These are phyloP conservation scores for Herpetospermum pedunculosum DNA, from an alignment of 306 rosid genomes.

Conservation along the genomic window DNA sequence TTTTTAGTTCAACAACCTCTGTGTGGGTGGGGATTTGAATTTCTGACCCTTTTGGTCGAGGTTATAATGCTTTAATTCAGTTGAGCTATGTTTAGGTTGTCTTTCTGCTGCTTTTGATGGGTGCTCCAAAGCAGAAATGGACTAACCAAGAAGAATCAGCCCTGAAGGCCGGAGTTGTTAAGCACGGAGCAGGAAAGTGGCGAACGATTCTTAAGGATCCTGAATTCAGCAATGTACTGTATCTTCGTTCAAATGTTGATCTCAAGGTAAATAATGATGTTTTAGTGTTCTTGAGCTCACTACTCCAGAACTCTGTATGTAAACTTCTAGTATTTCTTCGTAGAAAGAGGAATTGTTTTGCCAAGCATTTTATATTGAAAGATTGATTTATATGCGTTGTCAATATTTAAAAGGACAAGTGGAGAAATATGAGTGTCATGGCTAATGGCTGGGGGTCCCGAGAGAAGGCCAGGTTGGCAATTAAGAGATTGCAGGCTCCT, in stretches of 20 bases:
- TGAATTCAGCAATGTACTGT: conserved; percentile 61
- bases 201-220: conserved; percentile 94
- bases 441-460: conserved; percentile 90
- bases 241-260: conserved; percentile 89
- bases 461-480: conserved; percentile 59
- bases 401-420: conserved; percentile 59
- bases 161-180: conserved; percentile 90
- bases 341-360: neutral
- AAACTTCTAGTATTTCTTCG: neutral
- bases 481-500: conserved; percentile 43
- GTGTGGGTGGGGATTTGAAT: neutral
- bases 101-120: conserved; percentile 39
- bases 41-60: neutral
- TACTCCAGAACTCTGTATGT: neutral
- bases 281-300: neutral
- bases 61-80: neutral
- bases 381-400: neutral
- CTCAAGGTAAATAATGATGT: conserved; percentile 49
- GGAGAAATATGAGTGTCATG: conserved; percentile 96
- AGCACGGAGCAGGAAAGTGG: conserved; percentile 98
- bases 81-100: neutral
- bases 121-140: conserved; percentile 99
- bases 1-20: neutral
- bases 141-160: conserved; percentile 86
- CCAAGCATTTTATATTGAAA: neutral